Conservation (phyloP, 2,329 filamentous ascomycete species). For the Exophiala lecanii-corni region DNA sequence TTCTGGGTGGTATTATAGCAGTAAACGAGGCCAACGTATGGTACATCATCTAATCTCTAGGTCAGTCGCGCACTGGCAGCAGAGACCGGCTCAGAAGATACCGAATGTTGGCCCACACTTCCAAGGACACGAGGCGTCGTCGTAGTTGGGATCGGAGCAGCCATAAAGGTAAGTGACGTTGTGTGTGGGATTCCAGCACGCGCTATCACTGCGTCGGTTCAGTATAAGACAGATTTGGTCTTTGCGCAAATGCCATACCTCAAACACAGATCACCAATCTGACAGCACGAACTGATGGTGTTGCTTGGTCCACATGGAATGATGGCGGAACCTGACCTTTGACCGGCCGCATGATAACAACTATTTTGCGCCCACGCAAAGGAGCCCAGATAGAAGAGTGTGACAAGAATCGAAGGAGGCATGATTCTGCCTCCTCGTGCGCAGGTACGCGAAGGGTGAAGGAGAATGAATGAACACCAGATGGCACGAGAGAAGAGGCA, state of each 20-base stretch:
- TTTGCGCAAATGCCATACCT: background rate
- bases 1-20: background rate
- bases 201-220: background rate
- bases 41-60: background rate
- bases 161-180: background rate
- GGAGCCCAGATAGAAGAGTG: no score
- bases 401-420: no score
- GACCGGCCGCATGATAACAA: background rate
- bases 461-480: no score
- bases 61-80: background rate
- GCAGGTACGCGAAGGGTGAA: no score
- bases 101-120: background rate
- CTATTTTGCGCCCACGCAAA: no score
- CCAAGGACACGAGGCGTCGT: background rate
- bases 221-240: background rate
- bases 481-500: no score
- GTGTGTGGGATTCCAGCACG: background rate
- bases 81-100: background rate
- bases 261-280: conserved; percentile 1
- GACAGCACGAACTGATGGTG: background rate
- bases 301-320: background rate
- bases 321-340: background rate
- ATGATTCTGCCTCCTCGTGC: no score
- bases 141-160: background rate
- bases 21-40: background rate